Conservation (phyloP, 371 early-diverging fungal genomes). For the Haplosporangium sp. region DNA sequence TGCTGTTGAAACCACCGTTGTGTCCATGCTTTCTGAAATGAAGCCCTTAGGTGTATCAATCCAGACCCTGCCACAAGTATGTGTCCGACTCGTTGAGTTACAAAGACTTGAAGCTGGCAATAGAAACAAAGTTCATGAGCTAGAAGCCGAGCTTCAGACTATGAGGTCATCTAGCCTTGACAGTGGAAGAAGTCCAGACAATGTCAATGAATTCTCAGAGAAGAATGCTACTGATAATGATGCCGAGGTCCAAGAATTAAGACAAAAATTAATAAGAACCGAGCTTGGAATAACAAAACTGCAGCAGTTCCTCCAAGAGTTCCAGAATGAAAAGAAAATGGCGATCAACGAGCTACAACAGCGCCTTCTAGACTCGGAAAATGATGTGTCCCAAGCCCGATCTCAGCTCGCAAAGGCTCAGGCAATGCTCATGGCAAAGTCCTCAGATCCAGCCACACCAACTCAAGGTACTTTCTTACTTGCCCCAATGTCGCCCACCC, state of each 20-base stretch:
- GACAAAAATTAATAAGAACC: conserved; percentile 18
- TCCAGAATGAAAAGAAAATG: conserved; percentile 46
- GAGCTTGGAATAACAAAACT: conserved; percentile 32
- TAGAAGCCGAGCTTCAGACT: conserved; percentile 19
- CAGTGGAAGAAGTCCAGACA: too few species aligned
- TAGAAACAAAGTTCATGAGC: neutral
- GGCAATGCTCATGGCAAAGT: conserved; percentile 34
- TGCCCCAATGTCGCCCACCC: neutral
- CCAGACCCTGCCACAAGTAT: conserved; percentile 4
- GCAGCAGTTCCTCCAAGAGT: conserved; percentile 51
- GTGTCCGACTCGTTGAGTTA: conserved; percentile 6
- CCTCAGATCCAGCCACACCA: neutral
- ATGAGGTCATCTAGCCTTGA: neutral
- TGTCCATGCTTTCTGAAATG: conserved; percentile 12
- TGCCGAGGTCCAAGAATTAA: neutral
- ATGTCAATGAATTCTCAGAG: too few species aligned
- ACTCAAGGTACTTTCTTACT: neutral
- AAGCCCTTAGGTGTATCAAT: conserved; percentile 16
- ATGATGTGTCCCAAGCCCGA: conserved; percentile 13
- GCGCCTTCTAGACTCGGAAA: conserved; percentile 27
- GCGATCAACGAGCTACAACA: conserved; percentile 33
- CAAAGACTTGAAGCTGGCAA: neutral
- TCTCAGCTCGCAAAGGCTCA: conserved; percentile 44
- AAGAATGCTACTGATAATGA: too few species aligned
- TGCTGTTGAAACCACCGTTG: conserved; percentile 10